Evolutionary conservation across 768 basidiomycete genomes (phyloP), one percentile per base, ranked within the genome.

Genomic region (Boletus reticuloceps): DNA sequence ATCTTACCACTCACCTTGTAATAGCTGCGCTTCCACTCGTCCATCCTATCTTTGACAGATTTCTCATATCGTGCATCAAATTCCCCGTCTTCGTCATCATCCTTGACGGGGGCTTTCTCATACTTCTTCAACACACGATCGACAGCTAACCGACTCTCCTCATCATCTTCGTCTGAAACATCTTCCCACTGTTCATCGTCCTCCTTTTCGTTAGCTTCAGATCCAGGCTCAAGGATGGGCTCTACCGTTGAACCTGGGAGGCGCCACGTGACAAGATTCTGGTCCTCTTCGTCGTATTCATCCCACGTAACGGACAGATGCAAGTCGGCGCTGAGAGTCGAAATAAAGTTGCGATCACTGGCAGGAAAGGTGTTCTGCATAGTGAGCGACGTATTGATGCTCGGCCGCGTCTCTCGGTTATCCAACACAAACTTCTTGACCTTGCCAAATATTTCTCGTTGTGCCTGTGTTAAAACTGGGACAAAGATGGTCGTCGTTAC

Each of bases 271-370:
- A 90, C 82, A 25, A 94, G 65, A 63, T 91, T 91, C 65, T 84
- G 78, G 56, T 91, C 90, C 44, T 91, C 76, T 8, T 89, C 89
- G 58, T 94, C 89, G 61, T 85, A 94, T 66, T 95, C 94, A 66
- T 98, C 96, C 93, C 94, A 99, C n/a, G 86, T 77, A 27, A 95
- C 67, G 20, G 72, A 79, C 13, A 98, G 79, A 66, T 91, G 85
- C 42, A 98, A 70, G 46, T 94, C 87, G 39, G 82, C 79, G 6
- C 89, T 85, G 20, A 99, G 77, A 27, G 81, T 83, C 38, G 74
- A 79, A 34, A 98, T 84, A 65, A 98, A 98, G 47, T 76, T 77
- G 41, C 89, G 80, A 58, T 98, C 94, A 40, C 85, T 77, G 6
- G 92, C 85, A 0, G 91, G 79, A 72, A 96, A 88, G 16, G 77